These are phyloP conservation scores for Russula sp. DNA, from an alignment of 768 basidiomycete species.

Conservation along the genomic window DNA sequence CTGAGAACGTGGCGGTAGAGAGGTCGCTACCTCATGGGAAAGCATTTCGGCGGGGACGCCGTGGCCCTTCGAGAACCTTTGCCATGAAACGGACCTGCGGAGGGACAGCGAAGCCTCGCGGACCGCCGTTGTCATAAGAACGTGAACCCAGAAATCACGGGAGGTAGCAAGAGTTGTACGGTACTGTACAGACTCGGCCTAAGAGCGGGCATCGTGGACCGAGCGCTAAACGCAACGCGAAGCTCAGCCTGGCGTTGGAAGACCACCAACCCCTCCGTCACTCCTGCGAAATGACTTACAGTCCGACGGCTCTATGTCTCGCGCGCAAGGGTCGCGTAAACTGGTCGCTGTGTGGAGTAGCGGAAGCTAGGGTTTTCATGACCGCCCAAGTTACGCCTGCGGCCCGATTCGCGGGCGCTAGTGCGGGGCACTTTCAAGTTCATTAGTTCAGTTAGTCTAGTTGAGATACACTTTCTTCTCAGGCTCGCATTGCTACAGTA, in stretches of 20 bases:
- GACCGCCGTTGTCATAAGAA: conserved; percentile 4
- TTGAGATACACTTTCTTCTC: neutral
- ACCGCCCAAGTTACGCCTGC: conserved; percentile 6
- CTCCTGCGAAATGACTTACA: neutral
- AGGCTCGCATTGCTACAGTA: neutral
- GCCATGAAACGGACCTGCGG: neutral
- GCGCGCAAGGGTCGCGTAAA: neutral
- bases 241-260: neutral
- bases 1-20: neutral
- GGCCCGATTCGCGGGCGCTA: neutral
- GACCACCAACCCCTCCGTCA: neutral
- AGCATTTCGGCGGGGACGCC: neutral
- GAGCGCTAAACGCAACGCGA: too few species aligned
- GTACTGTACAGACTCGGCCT: too few species aligned
- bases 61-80: neutral
- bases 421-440: neutral
- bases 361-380: neutral
- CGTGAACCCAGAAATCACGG: neutral
- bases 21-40: neutral
- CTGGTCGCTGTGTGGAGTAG: neutral
- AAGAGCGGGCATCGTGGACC: too few species aligned
- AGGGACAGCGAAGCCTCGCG: neutral
- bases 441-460: neutral
- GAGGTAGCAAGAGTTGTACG: neutral
- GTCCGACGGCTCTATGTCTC: neutral